phyloP scores from a whole-genome alignment of 371 early-diverging fungal species.

The Blakeslea trispora region DNA sequence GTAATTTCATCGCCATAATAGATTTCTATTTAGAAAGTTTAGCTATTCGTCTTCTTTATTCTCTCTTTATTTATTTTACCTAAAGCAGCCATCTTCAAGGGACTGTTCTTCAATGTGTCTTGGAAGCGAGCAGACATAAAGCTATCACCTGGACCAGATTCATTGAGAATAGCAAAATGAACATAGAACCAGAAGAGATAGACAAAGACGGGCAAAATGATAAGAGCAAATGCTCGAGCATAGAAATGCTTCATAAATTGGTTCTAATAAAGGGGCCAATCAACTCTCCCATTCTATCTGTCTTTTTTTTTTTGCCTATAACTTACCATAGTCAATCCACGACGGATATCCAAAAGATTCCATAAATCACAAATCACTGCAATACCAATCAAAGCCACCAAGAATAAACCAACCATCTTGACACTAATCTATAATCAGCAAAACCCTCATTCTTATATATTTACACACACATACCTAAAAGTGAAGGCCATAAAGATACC shows the following conservation, averaged over 20 bases:
- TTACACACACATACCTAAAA: slow-evolving; percentile 48
- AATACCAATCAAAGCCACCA: slow-evolving; percentile 82
- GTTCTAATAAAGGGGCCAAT: slow-evolving; percentile 40
- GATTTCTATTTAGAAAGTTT: slow-evolving; percentile 65
- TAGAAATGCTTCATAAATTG: slow-evolving; percentile 68
- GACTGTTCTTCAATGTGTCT: slow-evolving; percentile 82
- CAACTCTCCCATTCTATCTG: not conserved
- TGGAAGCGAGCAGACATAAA: slow-evolving; percentile 94
- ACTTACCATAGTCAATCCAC: slow-evolving; percentile 72
- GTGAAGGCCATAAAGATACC: slow-evolving; percentile 73
- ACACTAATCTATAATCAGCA: slow-evolving; percentile 56
- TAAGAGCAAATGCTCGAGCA: slow-evolving; percentile 71
- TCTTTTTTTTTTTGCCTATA: not conserved
- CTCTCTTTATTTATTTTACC: slow-evolving; percentile 38
- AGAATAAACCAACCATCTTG: slow-evolving; percentile 95
- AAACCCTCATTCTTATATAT: not conserved
- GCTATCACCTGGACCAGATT: slow-evolving; percentile 91
- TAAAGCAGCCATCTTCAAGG: slow-evolving; percentile 57
- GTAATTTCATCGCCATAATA: slow-evolving; percentile 83
- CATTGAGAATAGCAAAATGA: slow-evolving; percentile 77
- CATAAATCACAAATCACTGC: slow-evolving; percentile 91
- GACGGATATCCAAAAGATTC: slow-evolving; percentile 83
- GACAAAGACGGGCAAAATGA: slow-evolving; percentile 73
- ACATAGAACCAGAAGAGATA: slow-evolving; percentile 80
- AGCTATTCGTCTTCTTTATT: not conserved